Evolutionary conservation across 1,284 basidiomycete genomes (phyloP).

Genomic region (Microbotryum lychnidis-dioicae): DNA sequence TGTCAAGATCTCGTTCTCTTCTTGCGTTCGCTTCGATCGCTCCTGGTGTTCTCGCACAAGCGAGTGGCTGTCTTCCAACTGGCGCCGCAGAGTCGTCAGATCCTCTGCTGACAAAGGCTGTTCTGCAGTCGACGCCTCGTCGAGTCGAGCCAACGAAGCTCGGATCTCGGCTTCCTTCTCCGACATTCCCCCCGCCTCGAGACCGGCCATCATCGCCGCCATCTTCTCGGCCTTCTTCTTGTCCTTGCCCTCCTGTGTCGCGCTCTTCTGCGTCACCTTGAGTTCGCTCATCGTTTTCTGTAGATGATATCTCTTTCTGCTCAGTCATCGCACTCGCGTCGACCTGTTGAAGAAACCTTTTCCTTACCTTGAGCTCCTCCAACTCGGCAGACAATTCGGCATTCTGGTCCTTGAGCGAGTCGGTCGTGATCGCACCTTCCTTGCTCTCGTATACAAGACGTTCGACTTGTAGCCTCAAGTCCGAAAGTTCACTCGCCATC

Average conservation of each 20-base stretch:
- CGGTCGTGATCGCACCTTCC: slow-evolving; percentile 87
- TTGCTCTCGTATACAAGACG: slow-evolving; percentile 92
- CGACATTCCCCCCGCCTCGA: slow-evolving; percentile 82
- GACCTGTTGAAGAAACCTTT: too few relatives aligned
- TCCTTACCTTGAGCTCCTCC: slow-evolving; percentile 61
- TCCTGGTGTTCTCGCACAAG: slow-evolving; percentile 82
- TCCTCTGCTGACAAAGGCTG: slow-evolving; percentile 57
- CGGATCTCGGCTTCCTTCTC: slow-evolving; percentile 90
- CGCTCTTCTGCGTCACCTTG: slow-evolving; percentile 70
- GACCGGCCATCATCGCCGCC: slow-evolving; percentile 99
- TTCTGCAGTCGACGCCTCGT: slow-evolving; percentile 57
- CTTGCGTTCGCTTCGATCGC: slow-evolving; percentile 75
- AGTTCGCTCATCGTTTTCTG: slow-evolving; percentile 67
- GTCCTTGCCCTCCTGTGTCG: slow-evolving; percentile 88
- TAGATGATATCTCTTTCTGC: background rate
- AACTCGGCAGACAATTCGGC: slow-evolving; percentile 77
- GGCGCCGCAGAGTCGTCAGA: slow-evolving; percentile 67
- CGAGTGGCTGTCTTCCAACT: slow-evolving; percentile 80
- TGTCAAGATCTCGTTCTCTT: slow-evolving; percentile 79
- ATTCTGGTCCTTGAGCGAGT: slow-evolving; percentile 93
- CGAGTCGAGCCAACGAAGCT: slow-evolving; percentile 66
- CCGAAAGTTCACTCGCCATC: slow-evolving; percentile 72
- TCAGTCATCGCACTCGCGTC: slow-evolving; percentile 3
- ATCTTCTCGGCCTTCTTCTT: slow-evolving; percentile 99
- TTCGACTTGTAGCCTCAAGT: slow-evolving; percentile 83